phyloP scores from a whole-genome alignment of 768 basidiomycete species.

The Mycena amicta region DNA sequence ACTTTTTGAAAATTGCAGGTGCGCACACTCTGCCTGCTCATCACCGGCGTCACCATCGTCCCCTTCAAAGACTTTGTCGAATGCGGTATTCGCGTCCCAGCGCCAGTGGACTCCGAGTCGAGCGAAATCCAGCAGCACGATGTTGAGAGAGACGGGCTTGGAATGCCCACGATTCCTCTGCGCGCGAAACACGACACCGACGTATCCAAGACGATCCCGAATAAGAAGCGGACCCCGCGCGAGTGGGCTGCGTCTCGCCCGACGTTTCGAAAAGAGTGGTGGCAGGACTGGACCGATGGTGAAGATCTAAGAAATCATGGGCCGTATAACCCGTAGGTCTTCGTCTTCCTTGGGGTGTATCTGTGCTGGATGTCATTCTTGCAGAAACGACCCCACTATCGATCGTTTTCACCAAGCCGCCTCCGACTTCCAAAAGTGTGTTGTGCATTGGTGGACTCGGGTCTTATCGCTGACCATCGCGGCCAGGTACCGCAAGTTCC shows the following conservation, averaged over 20 bases:
- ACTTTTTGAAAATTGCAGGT: neutral
- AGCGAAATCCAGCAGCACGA: too few relatives aligned
- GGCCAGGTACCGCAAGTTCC: constrained; percentile 35
- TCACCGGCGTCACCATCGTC: constrained; percentile 54
- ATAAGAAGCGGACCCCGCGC: constrained; percentile 47
- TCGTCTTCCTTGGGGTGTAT: neutral
- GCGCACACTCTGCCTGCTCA: too few relatives aligned
- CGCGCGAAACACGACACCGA: constrained; percentile 56
- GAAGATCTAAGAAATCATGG: constrained; percentile 50
- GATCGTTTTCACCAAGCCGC: constrained; percentile 66
- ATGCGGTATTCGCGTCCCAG: constrained; percentile 44
- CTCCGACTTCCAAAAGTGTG: constrained; percentile 49
- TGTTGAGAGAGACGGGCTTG: constrained; percentile 66
- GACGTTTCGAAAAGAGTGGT: constrained; percentile 52
- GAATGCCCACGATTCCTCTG: constrained; percentile 66
- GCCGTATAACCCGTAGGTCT: constrained; percentile 54
- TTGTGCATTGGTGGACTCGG: neutral
- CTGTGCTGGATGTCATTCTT: too few relatives aligned
- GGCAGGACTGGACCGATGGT: constrained; percentile 69
- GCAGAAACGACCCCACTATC: constrained; percentile 20
- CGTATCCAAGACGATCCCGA: constrained; percentile 56
- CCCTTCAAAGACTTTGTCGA: constrained; percentile 62
- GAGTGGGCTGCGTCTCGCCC: constrained; percentile 15
- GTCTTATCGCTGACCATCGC: neutral
- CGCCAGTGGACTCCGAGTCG: constrained; percentile 43